Evolutionary conservation across 331 rosid species (phyloP).

Genomic region (Saraca asoca): DNA sequence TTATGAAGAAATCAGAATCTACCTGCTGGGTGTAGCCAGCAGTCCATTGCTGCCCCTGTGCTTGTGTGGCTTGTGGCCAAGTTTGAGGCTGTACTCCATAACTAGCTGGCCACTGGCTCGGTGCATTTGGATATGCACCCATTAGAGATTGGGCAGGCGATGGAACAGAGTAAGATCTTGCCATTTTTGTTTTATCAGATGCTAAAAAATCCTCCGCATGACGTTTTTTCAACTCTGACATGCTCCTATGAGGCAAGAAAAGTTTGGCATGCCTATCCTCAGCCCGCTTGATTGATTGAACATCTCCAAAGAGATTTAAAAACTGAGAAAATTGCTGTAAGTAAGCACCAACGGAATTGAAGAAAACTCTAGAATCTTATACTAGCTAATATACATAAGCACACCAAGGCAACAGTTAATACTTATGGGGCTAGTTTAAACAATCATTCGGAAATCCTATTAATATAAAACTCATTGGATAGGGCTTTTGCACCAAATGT

Average conservation of each 20-base stretch:
- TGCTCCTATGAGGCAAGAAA: conserved; percentile 79
- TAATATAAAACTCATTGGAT: neutral
- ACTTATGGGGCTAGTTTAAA: neutral
- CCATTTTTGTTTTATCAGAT: conserved; percentile 78
- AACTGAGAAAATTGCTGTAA: conserved; percentile 68
- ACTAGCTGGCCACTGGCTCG: conserved; percentile 79
- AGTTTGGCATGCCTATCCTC: conserved; percentile 95
- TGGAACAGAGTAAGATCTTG: conserved; percentile 70
- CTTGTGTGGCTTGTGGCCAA: conserved; percentile 89
- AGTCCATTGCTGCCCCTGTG: conserved; percentile 96
- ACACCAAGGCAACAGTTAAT: neutral
- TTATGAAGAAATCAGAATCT: conserved; percentile 16
- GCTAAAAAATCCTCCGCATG: conserved; percentile 84
- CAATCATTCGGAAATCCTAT: neutral
- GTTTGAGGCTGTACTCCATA: conserved; percentile 88
- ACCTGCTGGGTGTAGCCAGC: conserved; percentile 93
- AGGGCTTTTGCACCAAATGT: neutral
- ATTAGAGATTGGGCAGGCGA: conserved; percentile 78
- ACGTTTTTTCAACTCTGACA: conserved; percentile 88
- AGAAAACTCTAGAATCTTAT: neutral
- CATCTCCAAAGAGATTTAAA: conserved; percentile 88
- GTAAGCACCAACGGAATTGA: conserved; percentile 1
- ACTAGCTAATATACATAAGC: neutral
- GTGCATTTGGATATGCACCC: conserved; percentile 87
- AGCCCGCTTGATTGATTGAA: conserved; percentile 77